phyloP scores from a whole-genome alignment of 2,329 filamentous ascomycete genomes.

The Pseudogymnoascus sp. region DNA sequence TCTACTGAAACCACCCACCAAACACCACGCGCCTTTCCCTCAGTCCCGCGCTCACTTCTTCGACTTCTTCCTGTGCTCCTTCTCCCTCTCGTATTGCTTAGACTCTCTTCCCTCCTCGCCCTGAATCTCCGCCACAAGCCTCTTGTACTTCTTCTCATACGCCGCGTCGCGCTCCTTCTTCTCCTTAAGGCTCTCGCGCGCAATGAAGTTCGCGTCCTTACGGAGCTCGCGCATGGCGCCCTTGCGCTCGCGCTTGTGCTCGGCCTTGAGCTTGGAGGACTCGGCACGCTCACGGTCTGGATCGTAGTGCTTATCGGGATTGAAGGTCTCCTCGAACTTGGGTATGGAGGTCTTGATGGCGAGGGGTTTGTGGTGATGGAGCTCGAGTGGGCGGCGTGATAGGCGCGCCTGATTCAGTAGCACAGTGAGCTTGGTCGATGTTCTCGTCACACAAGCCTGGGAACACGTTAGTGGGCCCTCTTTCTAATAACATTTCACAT shows the following conservation, averaged over 20 bases:
- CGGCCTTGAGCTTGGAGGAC: slow-evolving; percentile 70
- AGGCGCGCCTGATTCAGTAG: slow-evolving; percentile 54
- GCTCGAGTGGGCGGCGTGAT: slow-evolving; percentile 66
- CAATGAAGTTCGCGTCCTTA: slow-evolving; percentile 92
- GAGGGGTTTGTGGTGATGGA: slow-evolving; percentile 82
- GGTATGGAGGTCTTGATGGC: slow-evolving; percentile 82
- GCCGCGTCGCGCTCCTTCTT: slow-evolving; percentile 90
- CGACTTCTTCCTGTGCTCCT: slow-evolving; percentile 60
- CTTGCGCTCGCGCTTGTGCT: slow-evolving; percentile 93
- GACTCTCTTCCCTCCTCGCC: slow-evolving; percentile 79
- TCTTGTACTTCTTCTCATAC: slow-evolving; percentile 94
- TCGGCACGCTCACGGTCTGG: slow-evolving; percentile 85
- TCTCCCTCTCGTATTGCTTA: slow-evolving; percentile 86
- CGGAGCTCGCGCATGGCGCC: slow-evolving; percentile 86
- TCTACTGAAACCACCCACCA: slow-evolving; percentile 5
- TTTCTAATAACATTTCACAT: slow-evolving; percentile 31
- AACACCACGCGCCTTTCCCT: background rate
- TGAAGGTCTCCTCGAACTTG: slow-evolving; percentile 93
- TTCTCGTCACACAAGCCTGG: slow-evolving; percentile 21
- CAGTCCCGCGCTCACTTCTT: slow-evolving; percentile 34
- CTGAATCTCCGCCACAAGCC: slow-evolving; percentile 89
- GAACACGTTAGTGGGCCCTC: slow-evolving; percentile 17
- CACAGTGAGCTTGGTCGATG: slow-evolving; percentile 37
- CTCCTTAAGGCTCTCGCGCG: slow-evolving; percentile 76
- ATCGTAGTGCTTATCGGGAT: slow-evolving; percentile 95